Base-by-base conservation (phyloP, 2,329 filamentous ascomycete species). In the Penicillium aurantiogriseum region DNA sequence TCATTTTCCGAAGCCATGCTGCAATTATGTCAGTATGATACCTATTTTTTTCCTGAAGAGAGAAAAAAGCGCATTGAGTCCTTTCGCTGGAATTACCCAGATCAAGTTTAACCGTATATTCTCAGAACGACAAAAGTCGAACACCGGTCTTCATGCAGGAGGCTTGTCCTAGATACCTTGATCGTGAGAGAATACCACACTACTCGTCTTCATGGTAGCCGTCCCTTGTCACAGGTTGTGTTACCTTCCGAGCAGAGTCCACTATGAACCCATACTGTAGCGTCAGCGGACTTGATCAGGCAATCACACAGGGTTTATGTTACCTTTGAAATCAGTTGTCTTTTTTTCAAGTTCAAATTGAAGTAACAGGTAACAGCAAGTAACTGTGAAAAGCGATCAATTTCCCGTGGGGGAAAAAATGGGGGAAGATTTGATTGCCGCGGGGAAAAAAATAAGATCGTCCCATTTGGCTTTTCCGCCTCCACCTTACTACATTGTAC, bases 11-110 rank as follows among this genome's bases (percentile, higher is more conserved):
- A 56, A 27, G 67, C 65, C 73, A 75, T 75, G 54, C 72, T 75
- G 58, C 31, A 23, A 45, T n/a, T 48, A 23, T 25, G 61, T 71
- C 55, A 72, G 70, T 66, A 63, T 56, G 11, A 42, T 19, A 10
- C 31, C 9, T 35, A 42, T 29, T 21, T 27, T 27, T 23, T 21
- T 46, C 17, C 35, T 38, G 42, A 50, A 44, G 45, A 55, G 55
- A 59, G 50, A 23, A 61, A 64, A 62, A 68, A 69, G 66, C 68
- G 74, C 73, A 76, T 74, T 46, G 70, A 75, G 72, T 76, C 66
- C 74, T 76, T 76, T 75, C 74, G 74, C 74, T 76, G 74, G 74
- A 73, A 73, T 76, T 75, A 73, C 71, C 73, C 73, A 76, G 72
- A 75, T 75, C 73, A 76, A 76, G 73, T 76, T 74, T 68, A 75